Evolutionary conservation across 768 basidiomycete genomes (phyloP).

Genomic region (Lentinula edodes): DNA sequence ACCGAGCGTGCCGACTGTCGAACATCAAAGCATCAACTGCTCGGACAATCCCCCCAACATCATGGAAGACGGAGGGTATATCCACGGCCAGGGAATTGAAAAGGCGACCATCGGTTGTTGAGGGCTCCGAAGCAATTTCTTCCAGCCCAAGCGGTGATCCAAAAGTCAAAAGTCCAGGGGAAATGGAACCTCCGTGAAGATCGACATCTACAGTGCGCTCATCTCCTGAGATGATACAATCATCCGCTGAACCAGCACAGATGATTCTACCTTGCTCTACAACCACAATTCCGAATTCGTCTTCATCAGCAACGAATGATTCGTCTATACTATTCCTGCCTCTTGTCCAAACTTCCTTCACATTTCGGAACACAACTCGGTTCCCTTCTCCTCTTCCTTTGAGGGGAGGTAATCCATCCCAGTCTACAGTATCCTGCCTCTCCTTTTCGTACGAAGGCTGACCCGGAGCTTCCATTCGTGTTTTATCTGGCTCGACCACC

Average conservation of each 20-base stretch:
- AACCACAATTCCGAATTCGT: conserved; percentile 27
- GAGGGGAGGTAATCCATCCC: conserved; percentile 70
- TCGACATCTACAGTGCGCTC: conserved; percentile 36
- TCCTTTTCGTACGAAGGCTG: conserved; percentile 65
- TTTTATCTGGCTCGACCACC: conserved; percentile 17
- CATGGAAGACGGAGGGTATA: conserved; percentile 38
- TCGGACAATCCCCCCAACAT: conserved; percentile 48
- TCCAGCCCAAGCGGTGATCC: conserved; percentile 71
- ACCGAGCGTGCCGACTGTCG: conserved; percentile 69
- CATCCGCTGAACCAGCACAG: conserved; percentile 34
- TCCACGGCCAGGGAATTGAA: conserved; percentile 49
- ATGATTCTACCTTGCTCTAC: conserved; percentile 46
- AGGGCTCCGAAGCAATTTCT: conserved; percentile 68
- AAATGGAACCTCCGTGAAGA: conserved; percentile 61
- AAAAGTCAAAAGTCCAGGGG: conserved; percentile 60
- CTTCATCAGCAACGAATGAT: conserved; percentile 20
- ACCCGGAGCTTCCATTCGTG: conserved; percentile 41
- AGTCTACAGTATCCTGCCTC: conserved; percentile 48
- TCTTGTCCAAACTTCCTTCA: conserved; percentile 44
- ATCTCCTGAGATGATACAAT: conserved; percentile 21
- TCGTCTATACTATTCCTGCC: conserved; percentile 25
- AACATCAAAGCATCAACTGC: conserved; percentile 73
- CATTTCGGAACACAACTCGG: conserved; percentile 59
- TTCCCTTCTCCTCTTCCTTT: conserved; percentile 26
- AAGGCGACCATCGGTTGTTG: conserved; percentile 58